Conservation (phyloP, 2,329 filamentous ascomycete species). For the Trichoderma oligosporum region DNA sequence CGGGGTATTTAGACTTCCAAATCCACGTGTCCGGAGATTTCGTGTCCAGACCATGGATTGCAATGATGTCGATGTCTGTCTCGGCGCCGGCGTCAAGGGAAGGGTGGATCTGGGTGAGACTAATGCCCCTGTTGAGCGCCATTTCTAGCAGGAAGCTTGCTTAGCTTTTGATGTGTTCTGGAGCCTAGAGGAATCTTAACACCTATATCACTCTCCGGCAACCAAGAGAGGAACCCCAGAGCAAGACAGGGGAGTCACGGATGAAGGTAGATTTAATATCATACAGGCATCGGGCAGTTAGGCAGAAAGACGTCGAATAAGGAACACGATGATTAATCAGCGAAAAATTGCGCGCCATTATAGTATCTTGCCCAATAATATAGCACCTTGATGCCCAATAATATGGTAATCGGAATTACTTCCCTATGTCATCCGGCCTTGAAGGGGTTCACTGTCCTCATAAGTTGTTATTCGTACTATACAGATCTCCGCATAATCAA, state of each 20-base stretch:
- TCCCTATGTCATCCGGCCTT: too few species aligned
- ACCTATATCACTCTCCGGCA: neutral
- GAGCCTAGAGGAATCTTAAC: neutral
- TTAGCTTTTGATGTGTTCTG: neutral
- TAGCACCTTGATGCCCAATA: too few species aligned
- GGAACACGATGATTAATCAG: too few species aligned
- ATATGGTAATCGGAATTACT: too few species aligned
- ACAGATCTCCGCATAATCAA: too few species aligned
- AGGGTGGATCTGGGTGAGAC: neutral
- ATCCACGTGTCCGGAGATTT: conserved; percentile 31
- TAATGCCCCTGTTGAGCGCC: neutral
- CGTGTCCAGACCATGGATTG: conserved; percentile 36
- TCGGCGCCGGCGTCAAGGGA: neutral
- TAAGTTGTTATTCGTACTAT: too few species aligned
- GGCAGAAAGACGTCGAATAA: neutral
- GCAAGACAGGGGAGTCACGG: neutral
- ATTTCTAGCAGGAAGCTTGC: neutral
- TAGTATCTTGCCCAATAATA: too few species aligned
- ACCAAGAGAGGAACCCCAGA: neutral
- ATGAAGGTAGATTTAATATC: neutral
- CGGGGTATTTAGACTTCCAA: conserved; percentile 16
- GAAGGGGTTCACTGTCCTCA: too few species aligned
- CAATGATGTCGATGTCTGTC: conserved; percentile 30
- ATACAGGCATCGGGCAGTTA: neutral
- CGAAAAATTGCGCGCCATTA: too few species aligned